Evolutionary conservation across 2,329 filamentous ascomycete species (phyloP).

Genomic region (Chrysoporthe austroafricana): DNA sequence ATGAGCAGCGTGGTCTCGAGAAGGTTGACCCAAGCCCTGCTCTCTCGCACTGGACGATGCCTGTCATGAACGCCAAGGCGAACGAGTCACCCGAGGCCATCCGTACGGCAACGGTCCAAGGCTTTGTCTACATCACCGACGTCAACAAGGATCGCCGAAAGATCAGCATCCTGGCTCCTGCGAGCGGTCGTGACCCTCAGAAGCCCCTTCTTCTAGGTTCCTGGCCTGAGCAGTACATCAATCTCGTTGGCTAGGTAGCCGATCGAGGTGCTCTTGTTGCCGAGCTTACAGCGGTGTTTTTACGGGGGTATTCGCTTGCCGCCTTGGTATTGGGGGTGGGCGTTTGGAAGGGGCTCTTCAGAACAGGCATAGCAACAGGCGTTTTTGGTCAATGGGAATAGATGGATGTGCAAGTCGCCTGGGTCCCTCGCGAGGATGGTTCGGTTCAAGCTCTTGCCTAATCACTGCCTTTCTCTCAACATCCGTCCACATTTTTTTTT

Average conservation of each 20-base stretch:
- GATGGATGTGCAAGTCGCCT: neutral
- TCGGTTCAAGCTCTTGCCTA: neutral
- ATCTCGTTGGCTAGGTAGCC: conserved; percentile 62
- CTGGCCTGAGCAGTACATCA: conserved; percentile 86
- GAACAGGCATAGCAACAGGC: neutral
- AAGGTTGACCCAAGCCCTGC: conserved; percentile 66
- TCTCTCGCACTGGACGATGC: conserved; percentile 81
- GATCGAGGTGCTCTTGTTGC: neutral
- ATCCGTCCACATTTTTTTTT: too few relatives aligned
- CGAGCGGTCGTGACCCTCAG: conserved; percentile 79
- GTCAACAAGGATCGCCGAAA: conserved; percentile 84
- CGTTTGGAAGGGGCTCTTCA: neutral
- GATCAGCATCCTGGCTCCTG: conserved; percentile 80
- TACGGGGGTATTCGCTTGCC: neutral
- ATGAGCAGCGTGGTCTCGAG: conserved; percentile 54
- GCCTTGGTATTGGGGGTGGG: neutral
- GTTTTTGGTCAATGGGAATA: neutral
- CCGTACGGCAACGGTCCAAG: conserved; percentile 81
- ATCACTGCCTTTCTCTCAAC: neutral
- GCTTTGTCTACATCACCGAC: conserved; percentile 90
- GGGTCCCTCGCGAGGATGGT: neutral
- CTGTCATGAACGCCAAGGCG: conserved; percentile 77
- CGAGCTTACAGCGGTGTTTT: neutral
- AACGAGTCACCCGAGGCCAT: conserved; percentile 74
- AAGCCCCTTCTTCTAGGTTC: conserved; percentile 81